Base-by-base conservation (phyloP, 805 yeast species). In the Yarrowia bubula region DNA sequence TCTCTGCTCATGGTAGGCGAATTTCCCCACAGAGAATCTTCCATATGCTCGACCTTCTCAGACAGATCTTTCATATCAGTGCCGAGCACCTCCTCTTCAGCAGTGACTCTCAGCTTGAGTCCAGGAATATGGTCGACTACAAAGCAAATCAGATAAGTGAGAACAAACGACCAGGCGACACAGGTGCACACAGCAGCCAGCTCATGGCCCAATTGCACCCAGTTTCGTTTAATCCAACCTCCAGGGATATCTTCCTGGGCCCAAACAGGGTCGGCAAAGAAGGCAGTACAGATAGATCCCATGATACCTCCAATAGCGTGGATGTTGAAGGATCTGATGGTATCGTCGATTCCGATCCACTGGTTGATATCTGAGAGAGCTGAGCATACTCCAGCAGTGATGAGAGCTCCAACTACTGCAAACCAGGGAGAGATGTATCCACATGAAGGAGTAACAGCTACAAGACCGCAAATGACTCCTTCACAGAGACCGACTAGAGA, bases 391-490 rank as follows among this genome's bases (percentile, higher is more conserved):
- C 69, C 71, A 5, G 78, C 81, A 48, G 77, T 77, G 63, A 81
- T 75, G 28, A 75, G 67, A 1, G 82, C 77, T 1, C 81, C 77
- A 15, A 80, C 75, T 8, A 79, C 77, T 1, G 84, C 79, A 66
- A 80, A 80, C 78, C 58, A 51, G 14, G 58, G 58, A 1, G 58
- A 51, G 9, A 51, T n/a, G 43, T 35, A 51, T 69, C 98, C 98
- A 35, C 98, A 97, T 71, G 93, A 97, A 66, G 98, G 98, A 4
- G 98, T 92, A 69, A 92, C 88, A 75, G 96, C 97, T 58, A 92
- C 98, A 68, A 92, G 82, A 70, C 98, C 98, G 37, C 96, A 90
- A 77, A 92, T 84, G 67, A 92, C 90, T 75, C 98, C 98, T 65
- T 89, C 84, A 78, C 97, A 92, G 76, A 92, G 79, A 69, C 96